Conservation (phyloP, 352 stramenopile genomes). For the Bremia lactucae region DNA sequence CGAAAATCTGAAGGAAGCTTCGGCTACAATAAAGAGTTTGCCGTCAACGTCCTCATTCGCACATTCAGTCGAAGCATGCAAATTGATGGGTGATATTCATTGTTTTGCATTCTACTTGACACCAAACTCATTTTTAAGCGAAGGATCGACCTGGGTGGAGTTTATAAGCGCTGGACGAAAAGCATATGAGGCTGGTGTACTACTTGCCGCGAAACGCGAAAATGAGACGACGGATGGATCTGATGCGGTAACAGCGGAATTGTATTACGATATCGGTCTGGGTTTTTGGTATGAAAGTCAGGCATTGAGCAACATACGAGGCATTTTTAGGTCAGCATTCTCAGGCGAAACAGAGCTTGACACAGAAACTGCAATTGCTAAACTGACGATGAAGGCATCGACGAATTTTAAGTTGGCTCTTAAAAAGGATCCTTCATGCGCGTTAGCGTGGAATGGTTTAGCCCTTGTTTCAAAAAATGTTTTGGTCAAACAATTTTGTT, state of each 20-base stretch:
- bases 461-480: constrained; percentile 46
- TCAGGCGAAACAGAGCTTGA: constrained; percentile 1
- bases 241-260: constrained; percentile 22
- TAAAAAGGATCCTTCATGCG: constrained; percentile 29
- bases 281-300: constrained; percentile 73
- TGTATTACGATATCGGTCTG: constrained; percentile 58
- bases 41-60: constrained; percentile 17
- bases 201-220: constrained; percentile 9
- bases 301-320: constrained; percentile 26
- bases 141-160: constrained; percentile 35
- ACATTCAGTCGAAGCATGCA: constrained; percentile 32
- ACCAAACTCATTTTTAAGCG: constrained; percentile 40
- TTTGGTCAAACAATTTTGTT: constrained; percentile 74
- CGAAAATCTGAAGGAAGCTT: constrained; percentile 51
- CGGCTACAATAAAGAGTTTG: constrained; percentile 31
- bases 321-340: constrained; percentile 36
- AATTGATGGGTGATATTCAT: constrained; percentile 74
- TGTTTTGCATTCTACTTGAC: constrained; percentile 78
- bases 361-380: constrained; percentile 8
- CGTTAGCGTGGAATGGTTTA: constrained; percentile 70
- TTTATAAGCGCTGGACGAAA: constrained; percentile 48
- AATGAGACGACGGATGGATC: constrained; percentile 2
- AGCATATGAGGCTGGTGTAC: constrained; percentile 38
- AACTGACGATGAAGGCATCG: constrained; percentile 24
- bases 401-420: constrained; percentile 42